These are phyloP conservation scores for Noccaea bulbosa DNA, from an alignment of 345 rosid genomes.

Conservation along the genomic window DNA sequence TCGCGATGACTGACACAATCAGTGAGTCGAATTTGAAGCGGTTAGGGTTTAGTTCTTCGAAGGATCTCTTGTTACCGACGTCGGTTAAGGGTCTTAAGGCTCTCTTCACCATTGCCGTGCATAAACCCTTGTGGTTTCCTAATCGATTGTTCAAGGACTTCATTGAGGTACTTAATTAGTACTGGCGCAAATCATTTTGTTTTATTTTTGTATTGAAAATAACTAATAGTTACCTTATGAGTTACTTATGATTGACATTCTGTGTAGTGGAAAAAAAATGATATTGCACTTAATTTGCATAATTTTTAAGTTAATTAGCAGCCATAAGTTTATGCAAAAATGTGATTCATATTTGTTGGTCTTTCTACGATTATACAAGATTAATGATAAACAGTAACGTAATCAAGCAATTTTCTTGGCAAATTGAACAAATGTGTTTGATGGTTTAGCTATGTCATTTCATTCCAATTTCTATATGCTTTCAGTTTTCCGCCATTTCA, in stretches of 20 bases:
- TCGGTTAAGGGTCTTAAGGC: slow-evolving; percentile 83
- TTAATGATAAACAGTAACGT: background rate
- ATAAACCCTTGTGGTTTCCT: slow-evolving; percentile 93
- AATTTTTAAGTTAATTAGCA: background rate
- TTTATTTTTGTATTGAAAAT: background rate
- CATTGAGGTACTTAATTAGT: slow-evolving; percentile 62
- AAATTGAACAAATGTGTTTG: background rate
- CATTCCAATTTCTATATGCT: background rate
- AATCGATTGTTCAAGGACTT: slow-evolving; percentile 73
- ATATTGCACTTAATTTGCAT: background rate
- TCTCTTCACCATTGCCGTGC: slow-evolving; percentile 73
- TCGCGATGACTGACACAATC: slow-evolving; percentile 82
- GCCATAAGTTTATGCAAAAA: background rate
- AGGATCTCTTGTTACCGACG: slow-evolving; percentile 75
- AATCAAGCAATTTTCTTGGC: background rate
- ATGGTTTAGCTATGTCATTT: background rate
- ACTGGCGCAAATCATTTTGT: background rate
- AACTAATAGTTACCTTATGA: background rate
- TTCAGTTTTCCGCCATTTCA: background rate
- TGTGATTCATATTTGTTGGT: background rate
- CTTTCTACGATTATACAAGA: background rate
- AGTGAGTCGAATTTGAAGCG: slow-evolving; percentile 49
- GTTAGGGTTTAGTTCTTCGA: slow-evolving; percentile 79
- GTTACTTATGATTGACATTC: background rate
- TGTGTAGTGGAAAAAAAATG: background rate